Percentiles rank a stretch among this genome's conserved stretches.
Conservation (phyloP, 2,329 filamentous ascomycete genomes). For the Fusarium longipes region DNA sequence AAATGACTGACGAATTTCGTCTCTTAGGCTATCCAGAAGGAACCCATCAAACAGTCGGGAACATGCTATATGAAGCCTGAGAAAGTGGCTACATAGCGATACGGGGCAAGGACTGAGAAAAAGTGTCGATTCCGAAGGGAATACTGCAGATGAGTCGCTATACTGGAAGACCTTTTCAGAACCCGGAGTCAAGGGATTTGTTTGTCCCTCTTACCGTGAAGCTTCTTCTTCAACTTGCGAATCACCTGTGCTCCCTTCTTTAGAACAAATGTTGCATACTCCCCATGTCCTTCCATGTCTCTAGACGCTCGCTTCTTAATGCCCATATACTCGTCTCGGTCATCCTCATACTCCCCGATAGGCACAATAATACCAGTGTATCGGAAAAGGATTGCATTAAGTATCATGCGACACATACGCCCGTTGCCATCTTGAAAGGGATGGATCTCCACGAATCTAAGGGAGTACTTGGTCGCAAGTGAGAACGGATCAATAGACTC, state of each 20-base stretch:
- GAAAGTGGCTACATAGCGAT: too few species aligned
- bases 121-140: too few species aligned
- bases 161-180: too few species aligned
- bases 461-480: conserved; percentile 45
- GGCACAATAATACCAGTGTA: conserved; percentile 42
- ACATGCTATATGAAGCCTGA: too few species aligned
- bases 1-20: too few species aligned
- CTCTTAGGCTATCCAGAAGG: too few species aligned
- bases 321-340: conserved; percentile 32
- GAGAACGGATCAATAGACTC: conserved; percentile 51
- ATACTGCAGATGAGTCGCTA: too few species aligned
- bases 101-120: too few species aligned
- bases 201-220: conserved; percentile 32
- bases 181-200: too few species aligned
- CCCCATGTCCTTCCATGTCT: conserved; percentile 44
- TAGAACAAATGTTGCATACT: conserved; percentile 46
- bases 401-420: conserved; percentile 51
- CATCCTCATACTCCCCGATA: conserved; percentile 40
- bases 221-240: conserved; percentile 40
- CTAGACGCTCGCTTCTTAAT: conserved; percentile 43
- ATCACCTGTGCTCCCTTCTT: conserved; percentile 12
- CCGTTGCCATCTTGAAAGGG: conserved; percentile 56
- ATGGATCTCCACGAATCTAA: conserved; percentile 52
- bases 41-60: too few species aligned
- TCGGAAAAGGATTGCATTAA: conserved; percentile 51